phyloP scores from a whole-genome alignment of 2,329 filamentous ascomycete species.

The Pyrenochaeta sp. region DNA sequence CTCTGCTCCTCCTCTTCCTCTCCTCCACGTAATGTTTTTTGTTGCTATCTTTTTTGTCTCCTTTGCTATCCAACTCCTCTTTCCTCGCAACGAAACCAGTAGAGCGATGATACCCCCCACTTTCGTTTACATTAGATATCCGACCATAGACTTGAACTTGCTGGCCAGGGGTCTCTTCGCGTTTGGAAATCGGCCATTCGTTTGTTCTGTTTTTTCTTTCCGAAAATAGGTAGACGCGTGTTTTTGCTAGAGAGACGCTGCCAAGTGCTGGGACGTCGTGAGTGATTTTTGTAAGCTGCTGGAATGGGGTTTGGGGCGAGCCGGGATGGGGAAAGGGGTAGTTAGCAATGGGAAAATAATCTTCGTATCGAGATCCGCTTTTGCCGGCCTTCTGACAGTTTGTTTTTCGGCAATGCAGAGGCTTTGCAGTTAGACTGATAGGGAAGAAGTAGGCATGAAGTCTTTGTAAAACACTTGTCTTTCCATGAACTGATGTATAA shows the following conservation, averaged over 20 bases:
- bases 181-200: neutral
- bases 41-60: neutral
- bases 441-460: too few species aligned
- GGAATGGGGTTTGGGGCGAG: too few species aligned
- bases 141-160: conserved; percentile 11
- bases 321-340: too few species aligned
- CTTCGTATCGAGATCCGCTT: too few species aligned
- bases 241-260: conserved; percentile 8
- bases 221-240: too few species aligned
- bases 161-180: conserved; percentile 9
- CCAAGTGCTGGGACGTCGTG: conserved; percentile 18
- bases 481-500: too few species aligned
- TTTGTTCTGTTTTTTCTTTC: neutral
- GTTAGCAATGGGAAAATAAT: too few species aligned
- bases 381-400: too few species aligned
- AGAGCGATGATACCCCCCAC: conserved; percentile 3
- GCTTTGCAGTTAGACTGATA: too few species aligned
- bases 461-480: too few species aligned
- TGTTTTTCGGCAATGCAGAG: too few species aligned
- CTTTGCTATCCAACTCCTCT: neutral
- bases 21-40: neutral
- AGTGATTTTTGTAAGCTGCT: neutral
- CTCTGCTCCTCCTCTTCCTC: neutral
- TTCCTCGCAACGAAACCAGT: neutral
- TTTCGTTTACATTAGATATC: conserved; percentile 1